Evolutionary conservation across 768 basidiomycete species (phyloP), one percentile per base, ranked within the genome.

Genomic region (Lentinula raphanica): DNA sequence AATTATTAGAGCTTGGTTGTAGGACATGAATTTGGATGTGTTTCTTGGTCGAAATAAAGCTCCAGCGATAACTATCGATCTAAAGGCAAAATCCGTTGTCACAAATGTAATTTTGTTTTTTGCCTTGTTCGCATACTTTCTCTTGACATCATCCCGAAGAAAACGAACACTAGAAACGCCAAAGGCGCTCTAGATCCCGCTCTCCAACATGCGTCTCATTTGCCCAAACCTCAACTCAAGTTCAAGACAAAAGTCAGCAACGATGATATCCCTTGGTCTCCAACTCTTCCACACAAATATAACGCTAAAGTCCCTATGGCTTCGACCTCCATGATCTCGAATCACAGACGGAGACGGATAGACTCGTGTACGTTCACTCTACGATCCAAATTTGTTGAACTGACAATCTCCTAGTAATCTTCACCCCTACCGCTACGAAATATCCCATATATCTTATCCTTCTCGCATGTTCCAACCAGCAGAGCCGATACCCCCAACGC

Each of bases 401-500:
- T 53, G 12, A 19, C 15, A 21, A 25, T 53, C 40, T 59, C 35
- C 8, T 9, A 77, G 79, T 44, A 65, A 70, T 32, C 67, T 70
- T 13, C 91, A 96, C 71, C 94, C 94, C 1, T 98, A 98, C 70
- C 84, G 80, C 54, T 86, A 90, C 65, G 95, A 96, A 69, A 89
- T 94, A 53, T 80, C 76, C 12, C 85, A 93, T 68, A 75, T 90
- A 9, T 70, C 77, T 1, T 90, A 90, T 63, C 90, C 92, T 15
- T 65, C 80, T 0, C 79, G 79, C n/a, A 81, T 92, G 71, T 92
- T 87, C 71, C 66, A 72, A 17, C 69, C 74, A 3, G 61, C 75
- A 3, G 69, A 77, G 0, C 85, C 91, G 1, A 73, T 78, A 0
- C 71, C 72, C 0, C 85, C 88, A 45, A 63, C 72, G 46, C 67